Percentiles rank a stretch among this genome's conserved stretches.
phyloP scores from a whole-genome alignment of 257 asterid genomes.

The Nicotiana otophora region DNA sequence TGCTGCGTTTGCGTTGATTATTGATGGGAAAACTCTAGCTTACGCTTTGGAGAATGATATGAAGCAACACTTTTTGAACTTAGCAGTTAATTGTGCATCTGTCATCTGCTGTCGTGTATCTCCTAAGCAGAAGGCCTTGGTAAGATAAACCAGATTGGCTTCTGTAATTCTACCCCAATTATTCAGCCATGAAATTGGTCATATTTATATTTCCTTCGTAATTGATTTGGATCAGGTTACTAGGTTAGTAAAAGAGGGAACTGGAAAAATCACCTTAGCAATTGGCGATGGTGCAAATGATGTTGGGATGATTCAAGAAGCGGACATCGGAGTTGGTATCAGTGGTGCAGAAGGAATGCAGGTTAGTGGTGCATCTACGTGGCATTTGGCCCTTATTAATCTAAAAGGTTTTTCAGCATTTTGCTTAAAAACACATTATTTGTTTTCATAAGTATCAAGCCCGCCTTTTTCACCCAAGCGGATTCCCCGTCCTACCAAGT shows the following conservation, averaged over 20 bases:
- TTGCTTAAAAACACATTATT: background rate
- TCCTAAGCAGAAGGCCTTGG: constrained; percentile 96
- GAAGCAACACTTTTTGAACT: constrained; percentile 67
- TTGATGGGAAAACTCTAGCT: constrained; percentile 85
- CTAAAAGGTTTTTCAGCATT: background rate
- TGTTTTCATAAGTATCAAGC: too few species aligned
- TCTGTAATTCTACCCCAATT: background rate
- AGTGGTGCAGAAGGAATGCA: constrained; percentile 99
- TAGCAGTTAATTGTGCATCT: constrained; percentile 91
- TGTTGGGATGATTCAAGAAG: constrained; percentile 99
- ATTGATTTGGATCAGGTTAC: constrained; percentile 56
- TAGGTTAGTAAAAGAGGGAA: constrained; percentile 91
- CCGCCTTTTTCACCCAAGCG: background rate
- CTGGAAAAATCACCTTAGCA: constrained; percentile 90
- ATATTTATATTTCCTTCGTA: background rate
- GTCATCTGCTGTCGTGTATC: constrained; percentile 99
- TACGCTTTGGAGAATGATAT: constrained; percentile 78
- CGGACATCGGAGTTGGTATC: constrained; percentile 98
- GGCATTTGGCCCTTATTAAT: background rate
- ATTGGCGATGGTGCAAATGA: constrained; percentile 99
- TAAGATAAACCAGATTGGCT: constrained; percentile 23
- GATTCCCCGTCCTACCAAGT: too few species aligned
- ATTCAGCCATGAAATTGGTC: background rate
- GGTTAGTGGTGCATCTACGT: constrained; percentile 43
- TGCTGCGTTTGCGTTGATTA: constrained; percentile 94